These are phyloP conservation scores for Durio zibethinus DNA, from an alignment of 345 rosid species.

Conservation along the genomic window DNA sequence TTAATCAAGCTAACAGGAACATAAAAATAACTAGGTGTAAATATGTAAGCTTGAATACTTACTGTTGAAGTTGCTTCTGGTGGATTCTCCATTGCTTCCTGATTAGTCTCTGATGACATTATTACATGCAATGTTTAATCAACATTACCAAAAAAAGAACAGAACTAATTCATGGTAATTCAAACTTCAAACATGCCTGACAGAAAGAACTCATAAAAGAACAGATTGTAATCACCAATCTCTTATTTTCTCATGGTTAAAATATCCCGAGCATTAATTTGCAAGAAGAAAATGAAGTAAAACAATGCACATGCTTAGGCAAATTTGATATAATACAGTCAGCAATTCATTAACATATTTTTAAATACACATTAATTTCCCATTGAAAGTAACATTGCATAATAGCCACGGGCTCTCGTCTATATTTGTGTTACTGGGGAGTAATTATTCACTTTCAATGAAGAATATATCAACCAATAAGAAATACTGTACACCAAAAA, in stretches of 20 bases:
- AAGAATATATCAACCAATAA: not conserved
- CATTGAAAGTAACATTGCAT: not conserved
- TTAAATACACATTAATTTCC: not conserved
- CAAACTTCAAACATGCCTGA: not conserved
- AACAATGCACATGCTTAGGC: not conserved
- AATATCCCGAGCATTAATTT: not conserved
- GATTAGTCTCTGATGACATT: not conserved
- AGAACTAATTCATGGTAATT: not conserved
- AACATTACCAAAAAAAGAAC: not conserved
- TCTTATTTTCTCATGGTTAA: not conserved
- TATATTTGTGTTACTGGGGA: not conserved
- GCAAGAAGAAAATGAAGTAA: not conserved
- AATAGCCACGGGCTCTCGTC: not conserved
- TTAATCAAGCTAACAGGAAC: not conserved
- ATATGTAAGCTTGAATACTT: constrained; percentile 22
- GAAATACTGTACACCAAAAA: not conserved
- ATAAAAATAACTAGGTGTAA: not conserved
- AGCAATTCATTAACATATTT: not conserved
- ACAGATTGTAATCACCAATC: not conserved
- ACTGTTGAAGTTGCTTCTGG: constrained; percentile 30
- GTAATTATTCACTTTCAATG: not conserved
- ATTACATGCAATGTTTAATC: not conserved
- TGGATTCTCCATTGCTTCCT: constrained; percentile 28
- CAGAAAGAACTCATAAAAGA: not conserved
- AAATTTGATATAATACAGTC: not conserved